A percentile compares a stretch with the other conserved stretches of the same genome.
phyloP scores from a whole-genome alignment of 768 basidiomycete genomes.

The Lentinula sp. region DNA sequence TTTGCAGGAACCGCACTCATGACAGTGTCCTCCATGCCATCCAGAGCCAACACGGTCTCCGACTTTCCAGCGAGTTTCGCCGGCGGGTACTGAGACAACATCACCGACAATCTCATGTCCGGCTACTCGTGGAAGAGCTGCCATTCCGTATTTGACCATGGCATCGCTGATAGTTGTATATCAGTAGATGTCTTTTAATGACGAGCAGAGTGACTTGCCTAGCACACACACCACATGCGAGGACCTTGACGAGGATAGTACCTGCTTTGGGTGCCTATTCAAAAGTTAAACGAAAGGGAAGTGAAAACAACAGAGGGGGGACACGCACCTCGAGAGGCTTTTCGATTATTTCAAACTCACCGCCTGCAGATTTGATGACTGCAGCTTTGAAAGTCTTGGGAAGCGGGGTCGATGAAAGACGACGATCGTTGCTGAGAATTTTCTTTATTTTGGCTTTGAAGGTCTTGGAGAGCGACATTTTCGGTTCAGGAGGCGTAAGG shows the following conservation, averaged over 20 bases:
- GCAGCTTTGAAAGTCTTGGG: conserved; percentile 2
- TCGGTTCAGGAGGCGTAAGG: not conserved
- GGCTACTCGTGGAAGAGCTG: not conserved
- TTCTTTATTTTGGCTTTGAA: not conserved
- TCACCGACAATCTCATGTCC: not conserved
- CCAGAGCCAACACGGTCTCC: conserved; percentile 2
- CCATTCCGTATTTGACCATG: not conserved
- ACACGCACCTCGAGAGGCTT: not conserved
- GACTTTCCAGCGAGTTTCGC: not conserved
- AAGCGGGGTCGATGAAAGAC: not conserved
- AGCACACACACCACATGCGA: conserved; percentile 1
- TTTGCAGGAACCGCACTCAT: not conserved
- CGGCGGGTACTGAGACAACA: not conserved
- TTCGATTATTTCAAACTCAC: conserved; percentile 1
- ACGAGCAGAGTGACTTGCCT: not conserved
- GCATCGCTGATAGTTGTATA: not conserved
- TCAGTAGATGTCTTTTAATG: not conserved
- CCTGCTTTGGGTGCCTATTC: not conserved
- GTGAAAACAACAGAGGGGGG: not conserved
- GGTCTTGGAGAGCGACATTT: not conserved
- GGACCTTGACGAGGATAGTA: not conserved
- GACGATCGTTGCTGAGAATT: not conserved
- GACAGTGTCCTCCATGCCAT: conserved; percentile 1
- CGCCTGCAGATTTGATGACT: not conserved
- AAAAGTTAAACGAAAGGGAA: not conserved